Conservation (phyloP, 306 rosid species). For the Cucumis sativus region Cucumber_9930_V3 NC_026655.2:5357501-5358000, state of each 20-base stretch:
- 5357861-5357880: constrained; percentile 21
- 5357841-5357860: constrained; percentile 28
- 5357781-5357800: constrained; percentile 7
- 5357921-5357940: constrained; percentile 24
- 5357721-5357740: not conserved
- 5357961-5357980: constrained; percentile 16
- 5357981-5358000: constrained; percentile 33
- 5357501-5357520: constrained; percentile 17
- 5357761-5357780: constrained; percentile 10
- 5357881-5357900: constrained; percentile 19
- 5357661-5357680: constrained; percentile 5
- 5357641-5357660: constrained; percentile 22
- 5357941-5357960: constrained; percentile 33
- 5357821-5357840: constrained; percentile 47
- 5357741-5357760: constrained; percentile 23
- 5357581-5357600: constrained; percentile 8
- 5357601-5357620: constrained; percentile 26
- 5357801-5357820: constrained; percentile 18
- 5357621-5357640: constrained; percentile 14
- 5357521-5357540: constrained; percentile 26
- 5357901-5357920: constrained; percentile 16
- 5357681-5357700: not conserved
- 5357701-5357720: not conserved
- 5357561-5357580: constrained; percentile 10
- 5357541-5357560: constrained; percentile 13